These are phyloP conservation scores for Dacryopinax spathularia DNA, from an alignment of 768 basidiomycete species.

Conservation along the genomic window DNA sequence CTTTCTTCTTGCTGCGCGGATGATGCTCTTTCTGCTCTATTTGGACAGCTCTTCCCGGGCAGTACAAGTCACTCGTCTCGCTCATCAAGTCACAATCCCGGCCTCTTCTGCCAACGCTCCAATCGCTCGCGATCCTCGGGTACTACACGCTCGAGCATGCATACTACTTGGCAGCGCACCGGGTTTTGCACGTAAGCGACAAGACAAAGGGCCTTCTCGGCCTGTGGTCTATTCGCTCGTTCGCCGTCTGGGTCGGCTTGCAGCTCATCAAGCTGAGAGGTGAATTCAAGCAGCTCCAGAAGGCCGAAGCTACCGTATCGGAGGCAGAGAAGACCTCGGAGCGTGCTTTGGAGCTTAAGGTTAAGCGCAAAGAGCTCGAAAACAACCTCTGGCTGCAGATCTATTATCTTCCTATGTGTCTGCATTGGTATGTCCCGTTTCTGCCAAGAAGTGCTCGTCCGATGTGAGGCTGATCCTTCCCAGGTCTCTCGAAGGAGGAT, in stretches of 20 bases:
- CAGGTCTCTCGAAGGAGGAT: neutral
- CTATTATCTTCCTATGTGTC: neutral
- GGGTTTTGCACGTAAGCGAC: neutral
- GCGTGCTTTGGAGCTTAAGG: neutral
- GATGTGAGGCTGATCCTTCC: neutral
- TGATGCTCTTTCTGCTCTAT: neutral
- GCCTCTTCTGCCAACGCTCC: neutral
- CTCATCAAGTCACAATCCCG: neutral
- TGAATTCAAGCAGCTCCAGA: neutral
- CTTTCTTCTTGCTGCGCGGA: neutral
- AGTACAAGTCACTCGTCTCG: neutral
- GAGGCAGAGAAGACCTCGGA: neutral
- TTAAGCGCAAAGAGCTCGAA: neutral
- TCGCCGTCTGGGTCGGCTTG: neutral
- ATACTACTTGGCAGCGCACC: neutral
- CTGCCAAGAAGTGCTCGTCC: neutral
- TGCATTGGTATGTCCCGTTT: neutral
- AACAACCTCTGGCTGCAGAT: neutral
- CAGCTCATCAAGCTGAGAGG: neutral
- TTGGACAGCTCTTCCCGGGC: neutral
- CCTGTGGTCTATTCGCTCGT: neutral
- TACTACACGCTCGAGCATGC: conserved; percentile 2
- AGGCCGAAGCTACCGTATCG: neutral
- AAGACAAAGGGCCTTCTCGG: neutral
- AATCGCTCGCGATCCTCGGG: neutral